These are phyloP conservation scores for Fraxinus anomala DNA, from an alignment of 257 asterid species.

Conservation along the genomic window DNA sequence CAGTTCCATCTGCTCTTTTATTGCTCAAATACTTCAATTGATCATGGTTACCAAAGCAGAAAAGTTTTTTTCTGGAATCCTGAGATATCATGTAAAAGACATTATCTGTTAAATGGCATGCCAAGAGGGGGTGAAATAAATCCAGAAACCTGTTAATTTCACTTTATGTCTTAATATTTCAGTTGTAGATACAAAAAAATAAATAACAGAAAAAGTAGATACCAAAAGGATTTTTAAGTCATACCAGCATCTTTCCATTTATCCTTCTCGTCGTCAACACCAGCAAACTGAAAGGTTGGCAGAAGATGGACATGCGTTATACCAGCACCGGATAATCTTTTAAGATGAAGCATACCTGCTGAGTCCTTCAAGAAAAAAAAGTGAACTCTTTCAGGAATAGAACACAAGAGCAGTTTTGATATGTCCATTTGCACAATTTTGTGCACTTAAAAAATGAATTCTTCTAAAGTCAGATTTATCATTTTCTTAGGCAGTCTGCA, in stretches of 20 bases:
- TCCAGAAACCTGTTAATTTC: neutral
- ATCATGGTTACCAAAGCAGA: neutral
- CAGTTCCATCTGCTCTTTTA: neutral
- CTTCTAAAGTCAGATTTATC: slow-evolving; percentile 10
- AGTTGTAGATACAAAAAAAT: neutral
- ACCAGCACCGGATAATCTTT: slow-evolving; percentile 79
- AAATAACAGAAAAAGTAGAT: neutral
- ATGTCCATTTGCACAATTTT: slow-evolving; percentile 7
- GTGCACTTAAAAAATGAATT: slow-evolving; percentile 9
- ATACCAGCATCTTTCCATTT: slow-evolving; percentile 83
- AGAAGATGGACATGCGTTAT: slow-evolving; percentile 84
- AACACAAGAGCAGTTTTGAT: neutral
- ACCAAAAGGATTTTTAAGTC: neutral
- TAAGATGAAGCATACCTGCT: slow-evolving; percentile 80
- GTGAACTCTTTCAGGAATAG: slow-evolving; percentile 20
- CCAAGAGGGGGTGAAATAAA: neutral
- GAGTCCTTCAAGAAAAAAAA: slow-evolving; percentile 64
- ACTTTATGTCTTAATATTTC: neutral
- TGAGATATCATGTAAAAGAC: neutral
- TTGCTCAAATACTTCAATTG: neutral
- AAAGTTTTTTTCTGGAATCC: neutral
- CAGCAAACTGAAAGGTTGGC: slow-evolving; percentile 91
- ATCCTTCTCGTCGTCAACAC: slow-evolving; percentile 73
- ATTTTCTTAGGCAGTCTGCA: slow-evolving; percentile 11
- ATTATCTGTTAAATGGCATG: neutral